phyloP scores from a whole-genome alignment of 805 yeast species.

The Metschnikowia borealis region DNA sequence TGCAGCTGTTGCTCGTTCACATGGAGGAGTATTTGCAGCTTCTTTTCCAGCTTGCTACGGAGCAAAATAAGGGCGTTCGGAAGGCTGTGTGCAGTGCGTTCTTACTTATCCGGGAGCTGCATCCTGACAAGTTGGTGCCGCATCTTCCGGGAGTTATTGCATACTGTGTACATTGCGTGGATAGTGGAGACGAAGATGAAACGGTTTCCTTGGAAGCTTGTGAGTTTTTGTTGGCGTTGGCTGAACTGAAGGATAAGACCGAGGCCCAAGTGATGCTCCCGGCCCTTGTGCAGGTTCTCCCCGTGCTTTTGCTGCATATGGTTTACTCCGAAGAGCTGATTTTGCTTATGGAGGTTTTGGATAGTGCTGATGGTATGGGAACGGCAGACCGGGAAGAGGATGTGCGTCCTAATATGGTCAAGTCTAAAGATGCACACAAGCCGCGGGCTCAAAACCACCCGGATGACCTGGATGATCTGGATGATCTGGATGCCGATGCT shows the following conservation, averaged over 20 bases:
- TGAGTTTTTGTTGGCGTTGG: constrained; percentile 78
- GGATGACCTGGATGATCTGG: constrained; percentile 58
- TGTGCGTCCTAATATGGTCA: constrained; percentile 76
- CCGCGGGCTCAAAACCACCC: constrained; percentile 22
- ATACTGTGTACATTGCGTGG: constrained; percentile 77
- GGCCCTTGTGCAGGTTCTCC: constrained; percentile 62
- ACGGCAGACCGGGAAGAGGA: constrained; percentile 85
- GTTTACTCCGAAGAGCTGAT: constrained; percentile 83
- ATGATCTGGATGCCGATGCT: constrained; percentile 62
- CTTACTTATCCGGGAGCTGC: constrained; percentile 60
- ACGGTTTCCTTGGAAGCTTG: constrained; percentile 88
- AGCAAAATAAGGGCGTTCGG: constrained; percentile 55
- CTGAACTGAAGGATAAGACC: constrained; percentile 28
- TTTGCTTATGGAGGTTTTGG: constrained; percentile 56
- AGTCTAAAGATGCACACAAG: constrained; percentile 45
- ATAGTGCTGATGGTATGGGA: constrained; percentile 69
- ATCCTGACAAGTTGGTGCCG: constrained; percentile 76
- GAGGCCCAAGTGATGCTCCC: constrained; percentile 44
- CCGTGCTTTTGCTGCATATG: constrained; percentile 75
- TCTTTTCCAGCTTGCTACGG: constrained; percentile 67
- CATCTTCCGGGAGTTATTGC: constrained; percentile 83
- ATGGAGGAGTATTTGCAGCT: constrained; percentile 63
- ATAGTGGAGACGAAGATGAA: constrained; percentile 46
- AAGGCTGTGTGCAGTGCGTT: constrained; percentile 77
- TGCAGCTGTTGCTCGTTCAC: constrained; percentile 60